Evolutionary conservation across 2,329 filamentous ascomycete species (phyloP), one percentile per base, ranked within the genome.

Genomic region (Colletotrichum sp.): DNA sequence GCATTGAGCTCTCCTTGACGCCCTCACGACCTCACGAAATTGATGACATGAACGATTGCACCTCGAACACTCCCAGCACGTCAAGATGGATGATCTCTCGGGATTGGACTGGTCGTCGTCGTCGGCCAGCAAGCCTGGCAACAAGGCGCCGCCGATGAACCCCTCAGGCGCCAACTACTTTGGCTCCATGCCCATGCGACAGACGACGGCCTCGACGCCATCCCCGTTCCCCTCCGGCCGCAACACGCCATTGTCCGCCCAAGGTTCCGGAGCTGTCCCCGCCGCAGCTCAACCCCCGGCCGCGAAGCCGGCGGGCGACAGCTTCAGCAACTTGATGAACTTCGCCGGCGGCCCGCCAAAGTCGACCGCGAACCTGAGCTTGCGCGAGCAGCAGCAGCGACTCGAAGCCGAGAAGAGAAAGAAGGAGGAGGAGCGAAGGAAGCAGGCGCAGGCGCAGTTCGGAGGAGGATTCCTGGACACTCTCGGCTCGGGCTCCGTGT

Each of bases 401-500:
- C 84, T 94, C 49, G 90, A 92, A 78, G 90, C 88, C 6, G 92
- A 94, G 84, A 95, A 92, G 85, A 88, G 90, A 39, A 91, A 88
- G 82, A 95, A 96, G 83, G 94, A 96, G 77, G 94, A 93, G 75
- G 94, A 96, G 82, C 91, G 92, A 82, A 91, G 90, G 80, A 93
- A 90, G 80, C 91, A 93, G 82, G 91, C 93, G 80, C 95, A 97
- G 78, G 90, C 91, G 34, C 93, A 96, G 77, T 98, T 95, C 84
- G 95, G 95, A 4, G 90, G 91, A 13, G 92, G 92, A 77, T 95
- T 95, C 82, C 96, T 94, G 92, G 94, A 97, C 81, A 91, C 86
- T 15, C 86, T 97, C 64, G 95, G 92, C 64, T 89, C 89, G 39
- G 86, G 89, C 59, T 84, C 86, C 72, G 84, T 86, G 63, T 88